Evolutionary conservation across 163 green algal genomes (phyloP), one percentile per base, ranked within the genome.

Genomic region (Chloromonas sp.): DNA sequence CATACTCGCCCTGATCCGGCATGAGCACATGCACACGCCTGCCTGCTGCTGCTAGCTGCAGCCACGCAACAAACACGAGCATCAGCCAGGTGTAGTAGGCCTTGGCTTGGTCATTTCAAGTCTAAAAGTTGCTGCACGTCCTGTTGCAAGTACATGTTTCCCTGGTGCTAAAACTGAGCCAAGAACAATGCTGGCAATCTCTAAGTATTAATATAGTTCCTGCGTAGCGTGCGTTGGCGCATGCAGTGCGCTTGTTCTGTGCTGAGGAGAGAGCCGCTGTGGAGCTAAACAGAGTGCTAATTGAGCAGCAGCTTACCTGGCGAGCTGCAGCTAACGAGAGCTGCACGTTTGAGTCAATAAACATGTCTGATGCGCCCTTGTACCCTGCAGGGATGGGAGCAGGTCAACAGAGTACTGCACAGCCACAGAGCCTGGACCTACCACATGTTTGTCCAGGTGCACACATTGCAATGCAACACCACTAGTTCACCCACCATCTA

Each of bases 301-400:
- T 2, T 81, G 14, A 92, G 61, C 91, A 92, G 88, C 60, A 86
- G 11, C 81, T 1, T n/a, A 84, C 81, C 81, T 79, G 71, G n/a
- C 81, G 62, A 14, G 81, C 71, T 14, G 57, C 82, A 71, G 85
- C 85, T 62, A 88, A 60, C 58, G 96, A 95, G 70, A 98, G 90
- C 87, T 98, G 96, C 58, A 96, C 91, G 87, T 98, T 99, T 60
- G 95, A 89, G 81, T 98, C 96, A 79, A 98, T 98, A 87, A 94
- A 99, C 1, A 94, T 80, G 85, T 99, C 96, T 0, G 94, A 98
- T 1, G 90, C 88, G 1, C 92, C 92, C 89, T 97, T 97, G 93
- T 98, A 98, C 0, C 90, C 95, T 97, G 90, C 81, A 86, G 36
- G 36, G 36, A 36, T 36, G 36, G 36, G 36, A 36, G 36, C 36